Evolutionary conservation across 306 rosid genomes (phyloP), one percentile per base, ranked within the genome.

Genomic region (Calophaca sinica): DNA sequence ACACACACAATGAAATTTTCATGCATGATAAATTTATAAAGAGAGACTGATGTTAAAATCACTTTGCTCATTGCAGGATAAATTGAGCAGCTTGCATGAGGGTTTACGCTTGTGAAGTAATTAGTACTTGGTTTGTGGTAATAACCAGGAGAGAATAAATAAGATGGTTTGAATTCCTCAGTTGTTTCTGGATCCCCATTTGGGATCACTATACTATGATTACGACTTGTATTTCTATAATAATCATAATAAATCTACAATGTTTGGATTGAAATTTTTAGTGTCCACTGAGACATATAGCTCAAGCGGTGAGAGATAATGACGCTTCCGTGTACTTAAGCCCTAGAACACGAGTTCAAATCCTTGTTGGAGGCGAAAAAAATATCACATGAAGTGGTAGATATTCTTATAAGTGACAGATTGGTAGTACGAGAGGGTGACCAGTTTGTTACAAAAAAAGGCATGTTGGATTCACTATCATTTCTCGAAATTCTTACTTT

Each of bases 51-150:
- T 42, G 9, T 55, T 2, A 44, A 66, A 36, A 55, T 76, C 33
- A 42, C 9, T 67, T 63, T 41, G 36, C 10, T 51, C 13, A 9
- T 60, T 61, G 71, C 72, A 78, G 82, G 71, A 45, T 78, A 2
- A 12, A 28, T 0, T 78, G 63, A 78, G 39, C 64, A 69, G 57
- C 70, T 50, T 50, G 52, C 53, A 46, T 1, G 64, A 61, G 62
- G 70, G 9, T 13, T 4, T 5, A 38, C 6, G 42, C 79, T 51
- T 26, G 52, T 35, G 12, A 29, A 62, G 14, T 51, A 51, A 14
- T 41, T 7, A 5, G n/a, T 20, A 39, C 9, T 42, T 26, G 28
- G 29, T 50, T 10, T 41, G 67, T 42, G 44, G 57, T 45, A 70
- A 36, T 52, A 36, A 38, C 15, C 9, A 29, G 8, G 6, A 45